Base-by-base conservation (phyloP, 352 stramenopile species). In the Phytophthora fragariaefolia region DNA sequence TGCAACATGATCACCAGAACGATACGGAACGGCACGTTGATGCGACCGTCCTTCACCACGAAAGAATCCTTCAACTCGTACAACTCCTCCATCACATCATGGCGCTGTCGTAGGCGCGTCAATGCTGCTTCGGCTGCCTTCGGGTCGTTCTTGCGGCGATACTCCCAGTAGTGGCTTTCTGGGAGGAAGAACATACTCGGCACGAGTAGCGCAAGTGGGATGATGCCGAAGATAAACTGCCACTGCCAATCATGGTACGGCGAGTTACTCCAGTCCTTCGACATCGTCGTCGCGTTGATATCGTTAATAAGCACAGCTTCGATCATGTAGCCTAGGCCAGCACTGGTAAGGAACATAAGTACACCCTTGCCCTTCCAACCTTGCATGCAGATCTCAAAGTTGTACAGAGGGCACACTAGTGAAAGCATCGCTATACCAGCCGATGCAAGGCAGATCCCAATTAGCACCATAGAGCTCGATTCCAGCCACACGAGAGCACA, bases 281-380 rank as follows among this genome's bases (percentile, higher is more conserved):
- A 64, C 60, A 96, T 92, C 24, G 85, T 70, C n/a, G 55, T 88
- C 7, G 74, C 77, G 66, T 96, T 95, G 36, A 93, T 82, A 12
- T 80, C 63, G 47, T 92, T 83, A 23, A 93, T 34, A 34, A 96
- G 63, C 17, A 93, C 63, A 4, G 86, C 80, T 56, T 95, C 89
- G 13, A 96, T 72, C 52, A 95, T 87, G 69, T 89, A 95, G 6
- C 79, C 85, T 15, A 96, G 66, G 17, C 79, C 71, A 45, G 75
- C 77, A 18, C 74, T 86, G 10, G 91, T 86, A 4, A 95, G 59
- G 64, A 96, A 96, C 43, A 95, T 77, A n/a, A 95, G 61, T 30
- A 95, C 87, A 20, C 87, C 87, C 68, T 96, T 95, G 46, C 89
- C 87, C 66, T 92, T 95, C 85, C 86, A 95, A 6, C 86, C 89